phyloP scores from a whole-genome alignment of 768 basidiomycete genomes.

The Hypholoma sublateritium region DNA sequence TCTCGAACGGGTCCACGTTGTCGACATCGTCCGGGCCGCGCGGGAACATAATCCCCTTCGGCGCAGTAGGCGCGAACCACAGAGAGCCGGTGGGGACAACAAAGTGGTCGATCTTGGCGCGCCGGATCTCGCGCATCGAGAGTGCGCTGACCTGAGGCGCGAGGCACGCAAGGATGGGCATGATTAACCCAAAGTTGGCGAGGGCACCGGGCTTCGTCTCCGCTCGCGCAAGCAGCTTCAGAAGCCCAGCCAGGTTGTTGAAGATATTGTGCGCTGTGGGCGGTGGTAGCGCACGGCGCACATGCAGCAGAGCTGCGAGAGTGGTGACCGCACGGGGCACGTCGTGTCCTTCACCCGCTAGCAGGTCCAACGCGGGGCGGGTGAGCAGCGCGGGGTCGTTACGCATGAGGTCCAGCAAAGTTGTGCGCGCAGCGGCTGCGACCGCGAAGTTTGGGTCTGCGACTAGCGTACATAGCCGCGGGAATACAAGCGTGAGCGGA shows the following conservation, averaged over 20 bases:
- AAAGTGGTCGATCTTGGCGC: slow-evolving; percentile 69
- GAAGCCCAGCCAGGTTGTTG: slow-evolving; percentile 68
- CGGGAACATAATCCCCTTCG: slow-evolving; percentile 63
- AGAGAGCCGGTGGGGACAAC: slow-evolving; percentile 69
- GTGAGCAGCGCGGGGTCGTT: slow-evolving; percentile 71
- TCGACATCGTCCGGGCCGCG: slow-evolving; percentile 30
- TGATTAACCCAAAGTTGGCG: slow-evolving; percentile 49
- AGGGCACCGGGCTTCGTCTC: slow-evolving; percentile 43
- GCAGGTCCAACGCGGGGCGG: slow-evolving; percentile 59
- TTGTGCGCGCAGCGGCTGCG: slow-evolving; percentile 54
- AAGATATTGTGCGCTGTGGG: slow-evolving; percentile 65
- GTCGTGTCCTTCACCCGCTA: slow-evolving; percentile 51
- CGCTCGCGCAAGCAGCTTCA: slow-evolving; percentile 53
- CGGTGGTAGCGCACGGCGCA: slow-evolving; percentile 57
- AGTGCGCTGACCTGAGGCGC: slow-evolving; percentile 68
- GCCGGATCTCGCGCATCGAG: slow-evolving; percentile 68
- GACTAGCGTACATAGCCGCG: slow-evolving; percentile 49
- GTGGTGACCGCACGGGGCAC: slow-evolving; percentile 47
- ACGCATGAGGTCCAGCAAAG: slow-evolving; percentile 66
- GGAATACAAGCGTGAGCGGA: slow-evolving; percentile 53
- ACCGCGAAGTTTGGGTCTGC: slow-evolving; percentile 54
- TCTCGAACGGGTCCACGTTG: slow-evolving; percentile 33
- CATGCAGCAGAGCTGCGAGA: slow-evolving; percentile 57
- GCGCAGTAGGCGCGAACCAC: slow-evolving; percentile 64
- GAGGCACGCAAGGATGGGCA: slow-evolving; percentile 60